Base-by-base conservation (phyloP, 169 alveolate species). In the Plasmodium fragile region DNA sequence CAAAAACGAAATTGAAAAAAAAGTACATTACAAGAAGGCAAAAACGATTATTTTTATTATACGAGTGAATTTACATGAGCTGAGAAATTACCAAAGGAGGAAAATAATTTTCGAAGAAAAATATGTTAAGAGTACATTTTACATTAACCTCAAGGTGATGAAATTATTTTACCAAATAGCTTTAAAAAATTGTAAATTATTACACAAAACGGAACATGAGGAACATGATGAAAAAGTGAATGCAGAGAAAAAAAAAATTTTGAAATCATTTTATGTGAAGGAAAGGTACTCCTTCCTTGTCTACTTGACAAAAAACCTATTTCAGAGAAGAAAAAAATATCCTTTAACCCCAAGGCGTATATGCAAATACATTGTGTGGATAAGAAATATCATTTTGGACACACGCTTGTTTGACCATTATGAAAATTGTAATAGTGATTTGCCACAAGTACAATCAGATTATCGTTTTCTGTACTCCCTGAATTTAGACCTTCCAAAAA, bases 101-200 rank as follows among this genome's bases (percentile, higher is more conserved):
- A 91, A 91, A 80, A 39, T 49, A 43, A 79, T 81, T 55, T 91
- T 91, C 41, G 94, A 91, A 80, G 69, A 79, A 32, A 91, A 91
- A 81, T 91, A 59, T 71, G 83, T 91, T 4, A 81, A 91, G 32
- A 70, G 75, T 52, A 32, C 28, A 10, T 91, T 81, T 80, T 91
- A 79, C 59, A 81, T 91, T 69, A 80, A 91, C 73, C 13, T 65
- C 16, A 65, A 91, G 49, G 85, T 91, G 39, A 53, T 49, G 39
- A 80, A 71, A 71, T 71, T 91, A 69, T 77, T 91, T 49, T 91
- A 91, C 39, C 73, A 70, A 16, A n/a, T 81, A 4, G 72, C 94
- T 2, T 69, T 91, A 71, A 32, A 36, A 39, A 91, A 91, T 80
- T 91, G 83, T 49, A 32, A 65, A 59, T 32, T 41, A 36, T 18